Conservation (phyloP, 345 rosid species). For the Mangifera indica region DNA sequence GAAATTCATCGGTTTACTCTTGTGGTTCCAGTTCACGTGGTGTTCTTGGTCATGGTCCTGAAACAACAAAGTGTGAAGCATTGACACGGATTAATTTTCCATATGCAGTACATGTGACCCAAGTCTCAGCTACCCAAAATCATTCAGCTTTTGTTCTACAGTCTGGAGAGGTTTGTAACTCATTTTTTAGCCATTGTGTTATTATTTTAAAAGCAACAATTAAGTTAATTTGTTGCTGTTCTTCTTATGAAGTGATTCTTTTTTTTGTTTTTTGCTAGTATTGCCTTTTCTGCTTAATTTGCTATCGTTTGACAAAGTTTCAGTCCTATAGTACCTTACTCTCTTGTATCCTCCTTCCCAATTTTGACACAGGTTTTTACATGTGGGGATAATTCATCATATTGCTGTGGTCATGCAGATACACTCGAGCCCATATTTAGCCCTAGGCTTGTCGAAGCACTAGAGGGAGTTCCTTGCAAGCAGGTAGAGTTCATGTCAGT, state of each 20-base stretch:
- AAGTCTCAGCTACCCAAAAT: slow-evolving; percentile 87
- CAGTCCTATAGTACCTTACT: background rate
- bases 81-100: slow-evolving; percentile 75
- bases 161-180: slow-evolving; percentile 82
- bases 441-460: slow-evolving; percentile 81
- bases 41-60: slow-evolving; percentile 93
- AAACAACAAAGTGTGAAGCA: slow-evolving; percentile 85
- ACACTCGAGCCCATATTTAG: slow-evolving; percentile 74
- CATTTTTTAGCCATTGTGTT: background rate
- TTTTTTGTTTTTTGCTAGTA: slow-evolving; percentile 3
- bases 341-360: slow-evolving; percentile 1
- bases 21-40: slow-evolving; percentile 90
- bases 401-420: slow-evolving; percentile 80
- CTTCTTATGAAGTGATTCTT: background rate
- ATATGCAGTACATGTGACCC: slow-evolving; percentile 53
- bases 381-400: slow-evolving; percentile 93
- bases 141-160: slow-evolving; percentile 85
- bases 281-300: background rate
- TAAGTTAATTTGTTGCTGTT: background rate
- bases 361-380: slow-evolving; percentile 69
- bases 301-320: background rate
- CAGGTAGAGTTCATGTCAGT: slow-evolving; percentile 48
- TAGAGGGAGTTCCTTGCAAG: slow-evolving; percentile 77
- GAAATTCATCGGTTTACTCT: slow-evolving; percentile 81
- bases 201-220: background rate